Evolutionary conservation across 2,329 filamentous ascomycete genomes (phyloP), one percentile per base, ranked within the genome.

Genomic region (Fusarium subglutinans): DNA sequence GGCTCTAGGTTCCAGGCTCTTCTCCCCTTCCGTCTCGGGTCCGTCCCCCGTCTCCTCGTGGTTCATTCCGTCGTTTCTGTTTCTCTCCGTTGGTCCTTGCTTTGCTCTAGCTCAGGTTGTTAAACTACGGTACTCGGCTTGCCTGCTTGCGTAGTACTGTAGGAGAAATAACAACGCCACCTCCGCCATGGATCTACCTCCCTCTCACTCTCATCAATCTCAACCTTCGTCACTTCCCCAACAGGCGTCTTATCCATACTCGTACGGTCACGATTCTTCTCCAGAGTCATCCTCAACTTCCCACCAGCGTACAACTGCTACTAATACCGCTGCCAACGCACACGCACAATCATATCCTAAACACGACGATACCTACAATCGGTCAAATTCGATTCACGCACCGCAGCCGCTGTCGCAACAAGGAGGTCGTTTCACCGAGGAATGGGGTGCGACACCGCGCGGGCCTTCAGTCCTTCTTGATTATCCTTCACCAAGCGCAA

Each of bases 371-470:
- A 62, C 69, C 37, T 66, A 73, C 35, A 59, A 72, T 58, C 57
- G 58, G 41, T 63, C 72, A 35, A 65, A 64, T 66, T 70, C 67
- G 33, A 69, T 73, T 48, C 66, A 66, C 60, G 74, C 73, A 26
- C 75, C 72, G 45, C 73, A 73, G 30, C 73, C 70, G 37, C 74
- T 69, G 37, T 74, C 76, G 53, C 73, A 72, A 38, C 77, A 78
- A 43, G 57, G 81, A 51, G 86, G 90, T 70, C 89, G 86, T 76
- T 92, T 93, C 78, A 90, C 88, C 75, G 91, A 94, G 80, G 90
- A 92, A 84, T 93, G 92, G 87, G 91, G 93, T 83, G 90, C 89
- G 57, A 90, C 87, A 77, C 90, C 90, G 77, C 89, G 91, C 72
- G 91, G 90, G 53, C 89, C 89, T 76, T 93, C 91, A 43, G 58